A percentile compares a stretch with the other conserved stretches of the same genome.
phyloP scores from a whole-genome alignment of 2,329 filamentous ascomycete genomes.

The Ceratocystis alfenasii region DNA sequence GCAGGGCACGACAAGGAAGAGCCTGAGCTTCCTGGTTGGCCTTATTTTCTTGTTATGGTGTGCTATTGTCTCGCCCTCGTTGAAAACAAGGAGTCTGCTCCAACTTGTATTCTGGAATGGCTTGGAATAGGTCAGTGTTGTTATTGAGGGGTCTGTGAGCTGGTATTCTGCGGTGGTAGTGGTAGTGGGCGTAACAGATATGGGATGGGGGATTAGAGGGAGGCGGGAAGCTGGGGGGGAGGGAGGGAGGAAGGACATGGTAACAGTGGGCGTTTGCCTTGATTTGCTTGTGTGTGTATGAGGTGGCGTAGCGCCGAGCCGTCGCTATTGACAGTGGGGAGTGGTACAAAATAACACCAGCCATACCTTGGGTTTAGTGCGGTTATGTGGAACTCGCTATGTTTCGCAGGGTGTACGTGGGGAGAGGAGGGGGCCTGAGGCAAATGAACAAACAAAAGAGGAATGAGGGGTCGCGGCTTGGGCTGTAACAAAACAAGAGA shows the following conservation, averaged over 20 bases:
- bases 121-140: slow-evolving; percentile 3
- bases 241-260: background rate
- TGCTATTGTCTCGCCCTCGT: background rate
- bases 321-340: background rate
- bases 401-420: slow-evolving; percentile 20
- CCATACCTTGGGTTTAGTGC: background rate
- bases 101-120: background rate
- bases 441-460: slow-evolving; percentile 22
- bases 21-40: background rate
- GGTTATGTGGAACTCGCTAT: slow-evolving; percentile 19
- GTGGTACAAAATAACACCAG: background rate
- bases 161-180: background rate
- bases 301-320: slow-evolving; percentile 1
- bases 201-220: background rate
- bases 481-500: background rate
- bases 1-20: background rate
- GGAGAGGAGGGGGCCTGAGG: slow-evolving; percentile 16
- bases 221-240: background rate
- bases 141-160: slow-evolving; percentile 3
- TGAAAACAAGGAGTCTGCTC: slow-evolving; percentile 1
- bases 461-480: slow-evolving; percentile 22
- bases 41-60: background rate
- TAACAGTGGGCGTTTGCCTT: background rate
- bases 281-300: background rate
- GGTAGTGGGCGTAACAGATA: background rate